These are phyloP conservation scores for Phragmites australis DNA, from an alignment of 176 grass and related monocot genomes.

Conservation along the genomic window DNA sequence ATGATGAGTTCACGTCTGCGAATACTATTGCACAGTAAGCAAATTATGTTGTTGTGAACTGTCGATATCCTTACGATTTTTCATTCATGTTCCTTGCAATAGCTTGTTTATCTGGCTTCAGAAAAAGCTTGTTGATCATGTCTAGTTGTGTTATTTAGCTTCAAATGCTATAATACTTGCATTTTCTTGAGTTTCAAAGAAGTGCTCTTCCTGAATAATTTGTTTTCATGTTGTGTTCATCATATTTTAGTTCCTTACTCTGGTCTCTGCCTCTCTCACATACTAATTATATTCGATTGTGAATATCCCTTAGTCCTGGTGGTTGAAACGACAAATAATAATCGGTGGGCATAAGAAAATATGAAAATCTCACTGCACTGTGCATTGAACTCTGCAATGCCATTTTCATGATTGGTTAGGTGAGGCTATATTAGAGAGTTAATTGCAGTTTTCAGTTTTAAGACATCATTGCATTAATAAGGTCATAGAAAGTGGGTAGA, in stretches of 20 bases:
- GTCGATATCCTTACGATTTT: background rate
- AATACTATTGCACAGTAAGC: background rate
- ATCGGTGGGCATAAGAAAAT: background rate
- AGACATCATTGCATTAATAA: background rate
- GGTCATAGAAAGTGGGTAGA: background rate
- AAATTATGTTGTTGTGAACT: background rate
- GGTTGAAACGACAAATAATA: background rate
- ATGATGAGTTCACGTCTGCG: background rate
- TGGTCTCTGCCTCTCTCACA: background rate
- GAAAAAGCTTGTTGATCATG: background rate
- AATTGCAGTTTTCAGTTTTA: background rate
- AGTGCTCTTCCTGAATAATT: background rate
- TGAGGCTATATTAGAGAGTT: background rate
- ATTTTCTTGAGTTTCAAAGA: background rate
- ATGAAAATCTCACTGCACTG: background rate
- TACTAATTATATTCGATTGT: constrained; percentile 15
- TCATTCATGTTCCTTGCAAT: background rate
- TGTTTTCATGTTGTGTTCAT: background rate
- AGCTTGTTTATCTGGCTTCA: constrained; percentile 7
- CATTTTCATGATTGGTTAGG: constrained; percentile 3
- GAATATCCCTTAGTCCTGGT: background rate
- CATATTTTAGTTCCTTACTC: background rate
- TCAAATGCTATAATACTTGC: background rate
- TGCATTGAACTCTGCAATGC: background rate
- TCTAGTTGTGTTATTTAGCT: background rate